These are phyloP conservation scores for Euphrasia arctica DNA, from an alignment of 305 asterid genomes.

Conservation along the genomic window DNA sequence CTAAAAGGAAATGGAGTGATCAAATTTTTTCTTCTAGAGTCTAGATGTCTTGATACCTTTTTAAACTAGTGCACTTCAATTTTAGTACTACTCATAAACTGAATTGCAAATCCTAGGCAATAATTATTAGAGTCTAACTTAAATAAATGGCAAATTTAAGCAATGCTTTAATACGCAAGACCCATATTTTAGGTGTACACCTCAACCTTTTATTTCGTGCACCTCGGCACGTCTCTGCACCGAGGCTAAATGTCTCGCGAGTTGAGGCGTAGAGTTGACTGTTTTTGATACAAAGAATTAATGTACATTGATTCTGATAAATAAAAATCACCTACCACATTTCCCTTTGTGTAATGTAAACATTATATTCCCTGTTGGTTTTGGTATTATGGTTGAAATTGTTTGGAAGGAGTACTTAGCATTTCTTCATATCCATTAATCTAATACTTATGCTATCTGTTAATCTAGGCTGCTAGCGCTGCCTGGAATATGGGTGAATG, in stretches of 20 bases:
- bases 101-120: slow-evolving; percentile 14
- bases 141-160: neutral
- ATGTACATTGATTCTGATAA: neutral
- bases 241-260: neutral
- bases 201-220: neutral
- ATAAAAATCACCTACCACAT: slow-evolving; percentile 4
- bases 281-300: neutral
- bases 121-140: slow-evolving; percentile 1
- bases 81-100: neutral
- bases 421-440: slow-evolving; percentile 18
- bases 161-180: neutral
- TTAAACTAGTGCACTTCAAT: slow-evolving; percentile 5
- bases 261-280: neutral
- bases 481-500: slow-evolving; percentile 99
- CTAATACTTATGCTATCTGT: slow-evolving; percentile 23
- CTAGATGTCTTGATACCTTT: slow-evolving; percentile 16
- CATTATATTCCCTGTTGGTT: slow-evolving; percentile 2
- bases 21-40: slow-evolving; percentile 23
- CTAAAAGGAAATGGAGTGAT: neutral
- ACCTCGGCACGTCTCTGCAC: neutral
- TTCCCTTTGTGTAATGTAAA: slow-evolving; percentile 8
- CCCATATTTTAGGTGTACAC: neutral
- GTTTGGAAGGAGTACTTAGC: slow-evolving; percentile 15
- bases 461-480: slow-evolving; percentile 86
- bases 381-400: neutral